These are phyloP conservation scores for Beauveria sp. DNA, from an alignment of 2,329 filamentous ascomycete genomes.

Conservation along the genomic window DNA sequence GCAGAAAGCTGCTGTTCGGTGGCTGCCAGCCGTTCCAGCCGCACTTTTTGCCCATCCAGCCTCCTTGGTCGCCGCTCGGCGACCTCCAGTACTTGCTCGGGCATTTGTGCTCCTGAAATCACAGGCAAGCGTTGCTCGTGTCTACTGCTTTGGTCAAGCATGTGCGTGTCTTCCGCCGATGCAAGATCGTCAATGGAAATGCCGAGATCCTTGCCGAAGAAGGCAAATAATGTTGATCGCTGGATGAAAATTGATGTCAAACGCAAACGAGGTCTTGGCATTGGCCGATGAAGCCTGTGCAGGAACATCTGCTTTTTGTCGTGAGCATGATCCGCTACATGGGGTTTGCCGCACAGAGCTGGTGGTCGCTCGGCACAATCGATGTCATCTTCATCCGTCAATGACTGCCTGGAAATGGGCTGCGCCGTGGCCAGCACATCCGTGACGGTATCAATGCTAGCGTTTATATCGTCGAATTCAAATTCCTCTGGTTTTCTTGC, in stretches of 20 bases:
- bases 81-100: not conserved
- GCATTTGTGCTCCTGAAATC: not conserved
- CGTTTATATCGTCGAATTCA: not conserved
- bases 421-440: not conserved
- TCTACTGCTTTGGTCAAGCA: not conserved
- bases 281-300: not conserved
- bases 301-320: not conserved
- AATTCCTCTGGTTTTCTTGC: conserved; percentile 6
- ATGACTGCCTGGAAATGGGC: not conserved
- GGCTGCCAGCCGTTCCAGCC: not conserved
- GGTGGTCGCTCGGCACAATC: not conserved
- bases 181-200: not conserved
- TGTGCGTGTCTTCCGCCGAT: not conserved
- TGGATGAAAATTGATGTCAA: not conserved
- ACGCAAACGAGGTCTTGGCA: not conserved
- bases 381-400: not conserved
- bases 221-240: not conserved
- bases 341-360: not conserved
- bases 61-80: not conserved
- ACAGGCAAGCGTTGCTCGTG: not conserved
- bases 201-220: not conserved
- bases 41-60: not conserved
- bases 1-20: not conserved
- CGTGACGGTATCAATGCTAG: not conserved
- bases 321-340: not conserved